Evolutionary conservation across 2,329 filamentous ascomycete species (phyloP), one percentile per base, ranked within the genome.

Genomic region (Septoria petroselini): DNA sequence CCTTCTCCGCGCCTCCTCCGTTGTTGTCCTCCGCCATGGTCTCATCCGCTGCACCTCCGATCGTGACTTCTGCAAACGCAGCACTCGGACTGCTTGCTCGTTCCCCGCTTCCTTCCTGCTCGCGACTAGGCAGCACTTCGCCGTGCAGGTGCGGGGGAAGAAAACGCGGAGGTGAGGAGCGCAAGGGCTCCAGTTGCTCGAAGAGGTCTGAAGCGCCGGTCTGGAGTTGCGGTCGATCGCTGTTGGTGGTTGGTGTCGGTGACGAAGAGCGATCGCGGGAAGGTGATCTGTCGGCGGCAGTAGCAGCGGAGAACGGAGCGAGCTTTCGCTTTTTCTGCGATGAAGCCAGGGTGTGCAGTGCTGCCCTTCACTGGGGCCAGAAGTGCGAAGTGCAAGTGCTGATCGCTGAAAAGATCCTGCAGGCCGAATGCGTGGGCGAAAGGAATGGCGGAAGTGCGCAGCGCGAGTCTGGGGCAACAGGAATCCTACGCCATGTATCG

Each of bases 101-200:
- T 34, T 59, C 57, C 14, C 43, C 42, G 4, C 40, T 27, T 18
- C 8, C 19, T 12, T 35, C 19, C 29, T 41, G 27, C 48, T 60
- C 59, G 27, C 48, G 57, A 40, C 52, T 62, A 33, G 57, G 55
- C 52, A 58, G 44, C 27, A 77, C 71, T 64, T 78, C 76, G 65
- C 74, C 72, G 63, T 78, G 76, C 49, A 81, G 68, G 65, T 81
- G 78, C 46, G 77, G 74, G 53, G 78, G 78, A 48, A 81, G 71
- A 64, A 75, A 79, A 52, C 75, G 72, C 62, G 60, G 58, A 18
- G 61, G 59, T 7, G 54, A 47, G 2, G 43, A 47, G 3, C 43
- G 43, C 15, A 47, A 15, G 34, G 23, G 23, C 5, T 47, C 43
- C 15, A 47, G 43, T 7, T 46, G 37, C 15, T 50, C 42, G 31